Base-by-base conservation (phyloP, 139 green algal species). In the Micromonas commoda region DNA sequence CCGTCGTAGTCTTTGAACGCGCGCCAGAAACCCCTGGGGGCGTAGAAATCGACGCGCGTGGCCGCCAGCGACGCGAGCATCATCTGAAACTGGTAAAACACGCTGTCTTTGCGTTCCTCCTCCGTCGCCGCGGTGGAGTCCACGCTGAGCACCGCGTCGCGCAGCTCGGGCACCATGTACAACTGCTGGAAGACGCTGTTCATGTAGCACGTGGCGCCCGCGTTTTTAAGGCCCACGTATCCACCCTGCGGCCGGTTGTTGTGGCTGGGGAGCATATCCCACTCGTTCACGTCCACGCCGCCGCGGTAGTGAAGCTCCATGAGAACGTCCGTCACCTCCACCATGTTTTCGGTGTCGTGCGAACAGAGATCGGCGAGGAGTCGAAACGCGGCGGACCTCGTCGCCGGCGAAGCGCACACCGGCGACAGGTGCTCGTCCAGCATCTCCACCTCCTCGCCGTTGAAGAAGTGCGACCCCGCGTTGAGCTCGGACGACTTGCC, bases 121-220 rank as follows among this genome's bases (percentile, higher is more conserved):
- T 88, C 84, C n/a, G 51, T 64, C n/a, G 29, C 90, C 33, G 37
- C 68, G 28, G 71, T 82, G 24, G 94, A 97, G 23, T 95, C 93
- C 91, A 99, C 97, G 80, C 96, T 88, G 81, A 98, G 98, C 64
- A 99, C 95, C 0, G 93, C 92, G 89, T 95, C 86, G 34, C 93
- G 83, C 81, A 98, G 97, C 77, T 87, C 90, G 26, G 91, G 92
- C 71, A 99, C 84, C 82, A 96, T 87, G 86, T 92, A 99, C 23
- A 99, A 87, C 45, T 89, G 96, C 89, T 99, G 96, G 78, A 99
- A 89, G 73, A 98, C 87, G 19, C 85, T 94, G 89, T 99, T 99
- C 92, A 99, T 98, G 89, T 98, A 99, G 90, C 95, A 99, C 2
- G 95, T 98, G 63, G 94, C 93, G 3, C 95, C 95, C 80, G 96